These are phyloP conservation scores for Mucor irregularis DNA, from an alignment of 371 early-diverging fungal species.

Conservation along the genomic window DNA sequence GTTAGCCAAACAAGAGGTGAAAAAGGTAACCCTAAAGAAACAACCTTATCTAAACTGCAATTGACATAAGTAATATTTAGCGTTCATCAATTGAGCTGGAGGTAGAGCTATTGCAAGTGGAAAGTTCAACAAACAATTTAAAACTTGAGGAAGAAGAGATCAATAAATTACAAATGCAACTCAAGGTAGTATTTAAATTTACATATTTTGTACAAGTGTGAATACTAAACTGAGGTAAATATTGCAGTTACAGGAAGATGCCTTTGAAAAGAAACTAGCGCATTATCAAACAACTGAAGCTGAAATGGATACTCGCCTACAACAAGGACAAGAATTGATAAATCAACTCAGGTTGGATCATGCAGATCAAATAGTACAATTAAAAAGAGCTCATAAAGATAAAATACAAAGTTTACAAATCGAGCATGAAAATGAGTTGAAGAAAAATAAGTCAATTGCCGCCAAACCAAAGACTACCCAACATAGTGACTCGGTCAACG, in stretches of 20 bases:
- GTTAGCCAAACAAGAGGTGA: neutral
- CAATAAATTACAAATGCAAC: constrained; percentile 15
- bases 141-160: neutral
- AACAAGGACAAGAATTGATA: neutral
- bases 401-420: neutral
- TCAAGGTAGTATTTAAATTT: too few relatives aligned
- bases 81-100: constrained; percentile 1
- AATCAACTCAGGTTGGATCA: neutral
- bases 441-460: neutral
- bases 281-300: neutral
- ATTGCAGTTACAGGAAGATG: constrained; percentile 5
- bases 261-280: constrained; percentile 2
- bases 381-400: neutral
- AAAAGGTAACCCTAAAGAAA: constrained; percentile 1
- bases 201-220: too few relatives aligned
- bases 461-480: neutral
- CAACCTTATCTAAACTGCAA: neutral
- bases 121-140: neutral
- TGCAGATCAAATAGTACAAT: constrained; percentile 1
- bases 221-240: neutral
- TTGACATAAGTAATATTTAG: too few relatives aligned
- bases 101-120: constrained; percentile 8
- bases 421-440: neutral
- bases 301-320: neutral
- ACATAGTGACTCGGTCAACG: too few relatives aligned